phyloP scores from a whole-genome alignment of 805 yeast species.

The Citeromyces matritensis region DNA sequence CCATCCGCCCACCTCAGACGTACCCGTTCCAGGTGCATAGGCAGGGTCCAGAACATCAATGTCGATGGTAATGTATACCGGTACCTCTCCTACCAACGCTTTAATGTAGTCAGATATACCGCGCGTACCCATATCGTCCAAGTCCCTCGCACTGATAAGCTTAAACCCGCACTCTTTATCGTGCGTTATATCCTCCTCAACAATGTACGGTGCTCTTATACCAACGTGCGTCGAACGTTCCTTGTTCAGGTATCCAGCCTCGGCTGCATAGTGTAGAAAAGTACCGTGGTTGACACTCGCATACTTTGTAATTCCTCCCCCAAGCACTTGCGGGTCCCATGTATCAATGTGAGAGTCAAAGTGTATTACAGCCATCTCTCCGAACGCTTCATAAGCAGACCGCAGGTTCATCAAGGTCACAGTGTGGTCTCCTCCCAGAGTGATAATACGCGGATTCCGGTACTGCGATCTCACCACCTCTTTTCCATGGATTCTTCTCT shows the following conservation, averaged over 20 bases:
- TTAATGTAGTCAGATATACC: conserved; percentile 21
- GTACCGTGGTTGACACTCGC: conserved; percentile 51
- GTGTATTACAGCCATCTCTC: conserved; percentile 36
- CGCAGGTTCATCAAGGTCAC: conserved; percentile 33
- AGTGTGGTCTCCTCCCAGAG: conserved; percentile 52
- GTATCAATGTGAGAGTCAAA: conserved; percentile 62
- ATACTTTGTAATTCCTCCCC: conserved; percentile 47
- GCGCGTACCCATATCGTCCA: conserved; percentile 22
- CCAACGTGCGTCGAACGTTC: conserved; percentile 46
- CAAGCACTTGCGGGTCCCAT: conserved; percentile 48
- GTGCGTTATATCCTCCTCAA: conserved; percentile 16
- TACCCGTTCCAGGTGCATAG: conserved; percentile 67
- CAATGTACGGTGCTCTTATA: conserved; percentile 44
- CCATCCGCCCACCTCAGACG: conserved; percentile 68
- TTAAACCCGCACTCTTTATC: conserved; percentile 34
- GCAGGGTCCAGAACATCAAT: conserved; percentile 64
- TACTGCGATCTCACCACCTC: conserved; percentile 8
- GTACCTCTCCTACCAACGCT: conserved; percentile 18
- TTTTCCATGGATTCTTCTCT: conserved; percentile 29
- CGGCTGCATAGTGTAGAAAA: conserved; percentile 54
- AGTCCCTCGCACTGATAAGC: conserved; percentile 27
- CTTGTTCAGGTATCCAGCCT: conserved; percentile 39
- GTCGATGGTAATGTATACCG: conserved; percentile 30
- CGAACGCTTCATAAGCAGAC: conserved; percentile 32
- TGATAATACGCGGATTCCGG: conserved; percentile 23